These are phyloP conservation scores for Dioscorea cayenensis DNA, from an alignment of 116 monocot species.

Conservation along the genomic window DNA sequence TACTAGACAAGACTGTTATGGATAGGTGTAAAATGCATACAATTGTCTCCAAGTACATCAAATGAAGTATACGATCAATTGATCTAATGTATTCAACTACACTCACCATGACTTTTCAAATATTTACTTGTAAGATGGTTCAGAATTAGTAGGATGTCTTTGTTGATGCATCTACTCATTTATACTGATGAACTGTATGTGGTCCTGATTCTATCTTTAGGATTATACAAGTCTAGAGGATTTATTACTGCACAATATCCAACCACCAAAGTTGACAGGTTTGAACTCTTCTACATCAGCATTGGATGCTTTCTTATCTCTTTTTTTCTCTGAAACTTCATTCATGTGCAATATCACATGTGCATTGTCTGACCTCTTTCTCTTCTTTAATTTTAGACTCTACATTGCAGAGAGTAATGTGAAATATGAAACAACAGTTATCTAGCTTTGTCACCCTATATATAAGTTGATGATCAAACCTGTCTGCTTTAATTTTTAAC, in stretches of 20 bases:
- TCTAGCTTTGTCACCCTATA: neutral
- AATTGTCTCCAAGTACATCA: neutral
- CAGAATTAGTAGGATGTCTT: neutral
- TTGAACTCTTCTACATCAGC: neutral
- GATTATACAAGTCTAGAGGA: neutral
- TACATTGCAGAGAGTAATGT: neutral
- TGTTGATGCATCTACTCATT: neutral
- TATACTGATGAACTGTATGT: neutral
- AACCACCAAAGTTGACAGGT: neutral
- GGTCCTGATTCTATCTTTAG: neutral
- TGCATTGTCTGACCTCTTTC: neutral
- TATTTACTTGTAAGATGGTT: too few relatives aligned
- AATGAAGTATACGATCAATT: too few relatives aligned
- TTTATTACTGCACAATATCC: neutral
- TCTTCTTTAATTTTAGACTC: neutral
- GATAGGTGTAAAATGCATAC: neutral
- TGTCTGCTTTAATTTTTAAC: neutral
- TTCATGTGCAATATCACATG: constrained; percentile 11
- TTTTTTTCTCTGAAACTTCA: neutral
- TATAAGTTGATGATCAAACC: neutral
- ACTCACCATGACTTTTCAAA: too few relatives aligned
- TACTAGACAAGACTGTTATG: neutral
- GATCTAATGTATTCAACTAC: too few relatives aligned
- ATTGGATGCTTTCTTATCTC: constrained; percentile 1
- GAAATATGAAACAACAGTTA: neutral